Evolutionary conservation across 2,329 filamentous ascomycete genomes (phyloP), one percentile per base, ranked within the genome.

Genomic region (Aspergillus sergii): DNA sequence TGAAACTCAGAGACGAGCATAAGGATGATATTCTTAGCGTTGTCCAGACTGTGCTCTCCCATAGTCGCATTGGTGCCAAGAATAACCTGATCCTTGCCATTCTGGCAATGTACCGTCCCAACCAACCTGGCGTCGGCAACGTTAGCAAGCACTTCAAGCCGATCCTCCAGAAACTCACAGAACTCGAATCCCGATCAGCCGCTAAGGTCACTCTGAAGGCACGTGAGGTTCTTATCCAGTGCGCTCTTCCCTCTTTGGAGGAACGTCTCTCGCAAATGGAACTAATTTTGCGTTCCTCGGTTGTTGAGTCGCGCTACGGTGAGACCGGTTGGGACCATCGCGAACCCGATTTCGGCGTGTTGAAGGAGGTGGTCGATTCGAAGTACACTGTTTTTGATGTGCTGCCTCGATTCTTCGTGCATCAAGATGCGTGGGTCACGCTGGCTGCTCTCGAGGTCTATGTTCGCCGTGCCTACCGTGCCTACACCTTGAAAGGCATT

Each of bases 321-420:
- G 95, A 99, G 85, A 94, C 92, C 64, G 94, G 94, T 58, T 97
- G 92, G 91, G 94, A 97, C 68, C 95, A 99, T 82, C 87, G 95
- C 69, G 92, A 97, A 80, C 95, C 95, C 55, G 92, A 91, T 80
- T 83, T 96, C 59, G 91, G 96, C 26, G 85, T 96, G 68, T 90
- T 99, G 81, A 97, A 97, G 84, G 95, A 99, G 79, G 94, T 99
- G 36, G 93, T 99, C 58, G 95, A 99, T 80, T 98, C 95, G 60
- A 96, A 96, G 82, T 98, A 96, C 83, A 98, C 94, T 48, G 95
- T 99, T 68, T 97, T 97, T 71, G 95, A 99, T 75, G 95, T 99
- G 21, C 81, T 99, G 69, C 91, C 94, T 9, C 89, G 93, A 62
- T 99, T 99, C 88, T 99, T 99, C 76, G 91, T 89, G 39, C 93